Percentiles rank a stretch among this genome's conserved stretches.
phyloP scores from a whole-genome alignment of 257 asterid genomes.

The Ilex asprella region DNA sequence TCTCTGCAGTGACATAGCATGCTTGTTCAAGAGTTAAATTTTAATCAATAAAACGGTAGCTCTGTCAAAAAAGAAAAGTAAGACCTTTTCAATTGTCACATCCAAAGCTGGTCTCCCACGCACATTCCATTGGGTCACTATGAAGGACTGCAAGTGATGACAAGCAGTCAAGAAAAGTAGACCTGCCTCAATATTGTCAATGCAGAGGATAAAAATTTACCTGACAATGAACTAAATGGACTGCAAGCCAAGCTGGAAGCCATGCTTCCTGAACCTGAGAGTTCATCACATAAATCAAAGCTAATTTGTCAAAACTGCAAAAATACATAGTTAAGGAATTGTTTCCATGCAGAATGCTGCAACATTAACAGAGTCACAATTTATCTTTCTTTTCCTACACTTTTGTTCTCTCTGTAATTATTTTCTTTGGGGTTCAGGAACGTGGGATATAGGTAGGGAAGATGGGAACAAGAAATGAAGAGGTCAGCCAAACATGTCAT shows the following conservation, averaged over 20 bases:
- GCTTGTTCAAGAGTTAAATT: neutral
- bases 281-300: too few relatives aligned
- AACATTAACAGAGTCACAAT: too few relatives aligned
- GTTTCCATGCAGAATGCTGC: too few relatives aligned
- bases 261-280: conserved; percentile 32
- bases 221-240: conserved; percentile 32
- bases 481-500: too few relatives aligned
- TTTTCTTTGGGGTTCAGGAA: too few relatives aligned
- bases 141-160: conserved; percentile 30
- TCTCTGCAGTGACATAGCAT: neutral
- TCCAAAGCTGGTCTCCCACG: conserved; percentile 31
- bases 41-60: neutral
- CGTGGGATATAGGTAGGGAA: too few relatives aligned
- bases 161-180: conserved; percentile 4
- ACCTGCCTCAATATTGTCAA: neutral
- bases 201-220: conserved; percentile 12
- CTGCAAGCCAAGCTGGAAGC: conserved; percentile 42
- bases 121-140: conserved; percentile 32
- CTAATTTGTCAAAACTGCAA: too few relatives aligned
- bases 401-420: too few relatives aligned
- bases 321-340: too few relatives aligned
- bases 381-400: too few relatives aligned
- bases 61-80: conserved; percentile 1
- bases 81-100: conserved; percentile 30
- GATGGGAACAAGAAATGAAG: too few relatives aligned